A percentile compares a stretch with the other conserved stretches of the same genome.
These are phyloP conservation scores for Penicillium brasilianum DNA, from an alignment of 2,329 filamentous ascomycete genomes.

Conservation along the genomic window DNA sequence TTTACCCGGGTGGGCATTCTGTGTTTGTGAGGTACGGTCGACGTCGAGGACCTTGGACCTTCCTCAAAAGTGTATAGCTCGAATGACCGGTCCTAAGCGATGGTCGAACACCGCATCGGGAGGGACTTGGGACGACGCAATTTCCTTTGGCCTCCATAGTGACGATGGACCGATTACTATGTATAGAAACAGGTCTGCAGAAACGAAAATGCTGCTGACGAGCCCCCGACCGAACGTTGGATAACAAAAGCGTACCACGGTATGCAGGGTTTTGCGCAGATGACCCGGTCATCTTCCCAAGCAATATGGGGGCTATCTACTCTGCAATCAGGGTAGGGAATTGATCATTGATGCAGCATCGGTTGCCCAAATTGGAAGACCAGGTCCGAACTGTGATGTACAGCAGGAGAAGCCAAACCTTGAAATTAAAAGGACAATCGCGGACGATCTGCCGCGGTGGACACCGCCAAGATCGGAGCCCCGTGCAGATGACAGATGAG, in stretches of 20 bases:
- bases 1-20: slow-evolving; percentile 16
- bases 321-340: not conserved
- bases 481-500: slow-evolving; percentile 43
- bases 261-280: not conserved
- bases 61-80: slow-evolving; percentile 19
- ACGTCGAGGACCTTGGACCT: slow-evolving; percentile 6
- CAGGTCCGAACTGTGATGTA: slow-evolving; percentile 25
- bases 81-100: not conserved
- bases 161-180: slow-evolving; percentile 13
- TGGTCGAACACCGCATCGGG: not conserved
- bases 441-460: slow-evolving; percentile 45
- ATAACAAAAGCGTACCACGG: not conserved
- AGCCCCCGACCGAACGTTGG: not conserved
- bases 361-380: slow-evolving; percentile 1
- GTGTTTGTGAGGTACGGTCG: not conserved
- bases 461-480: slow-evolving; percentile 41
- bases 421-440: slow-evolving; percentile 36
- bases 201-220: not conserved
- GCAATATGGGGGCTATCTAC: not conserved
- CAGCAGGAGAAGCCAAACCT: slow-evolving; percentile 23
- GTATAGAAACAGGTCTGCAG: slow-evolving; percentile 16
- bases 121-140: not conserved
- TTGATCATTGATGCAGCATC: not conserved
- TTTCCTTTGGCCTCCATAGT: not conserved
- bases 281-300: not conserved